A percentile compares a stretch with the other conserved stretches of the same genome.
phyloP scores from a whole-genome alignment of 768 basidiomycete species.

The Inosperma sp. region DNA sequence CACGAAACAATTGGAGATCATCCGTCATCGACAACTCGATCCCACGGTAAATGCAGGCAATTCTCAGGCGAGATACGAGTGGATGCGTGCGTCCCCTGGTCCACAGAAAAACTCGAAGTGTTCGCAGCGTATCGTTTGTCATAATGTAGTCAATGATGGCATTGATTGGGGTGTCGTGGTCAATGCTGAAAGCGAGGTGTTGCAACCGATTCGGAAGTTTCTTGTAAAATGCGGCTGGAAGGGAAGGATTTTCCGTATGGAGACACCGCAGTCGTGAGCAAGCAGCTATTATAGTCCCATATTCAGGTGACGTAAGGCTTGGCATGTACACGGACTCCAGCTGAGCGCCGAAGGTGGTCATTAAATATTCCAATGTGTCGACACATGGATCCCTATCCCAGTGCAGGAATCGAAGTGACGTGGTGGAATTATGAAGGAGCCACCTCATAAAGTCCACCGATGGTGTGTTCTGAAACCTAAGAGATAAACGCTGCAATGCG shows the following conservation, averaged over 20 bases:
- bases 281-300: slow-evolving; percentile 40
- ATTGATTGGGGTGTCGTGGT: slow-evolving; percentile 50
- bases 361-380: slow-evolving; percentile 52
- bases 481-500: slow-evolving; percentile 48
- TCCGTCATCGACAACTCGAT: slow-evolving; percentile 48
- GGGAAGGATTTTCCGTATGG: slow-evolving; percentile 50
- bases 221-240: slow-evolving; percentile 43
- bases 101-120: slow-evolving; percentile 53
- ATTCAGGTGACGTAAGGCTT: slow-evolving; percentile 45
- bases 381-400: slow-evolving; percentile 56
- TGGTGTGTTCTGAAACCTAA: slow-evolving; percentile 64
- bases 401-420: slow-evolving; percentile 49
- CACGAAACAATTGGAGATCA: slow-evolving; percentile 52
- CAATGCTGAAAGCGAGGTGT: slow-evolving; percentile 58
- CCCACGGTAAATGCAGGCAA: slow-evolving; percentile 60
- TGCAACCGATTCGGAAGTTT: slow-evolving; percentile 45
- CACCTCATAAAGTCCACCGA: slow-evolving; percentile 61
- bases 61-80: slow-evolving; percentile 51
- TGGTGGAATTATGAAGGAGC: slow-evolving; percentile 58
- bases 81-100: slow-evolving; percentile 46
- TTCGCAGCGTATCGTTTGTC: slow-evolving; percentile 37
- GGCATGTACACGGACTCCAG: slow-evolving; percentile 58
- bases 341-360: slow-evolving; percentile 42
- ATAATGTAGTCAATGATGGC: slow-evolving; percentile 54
- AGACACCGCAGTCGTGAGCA: slow-evolving; percentile 52